Evolutionary conservation across 2,329 filamentous ascomycete species (phyloP), one percentile per base, ranked within the genome.

Genomic region (Verticillium nonalfalfae): DNA sequence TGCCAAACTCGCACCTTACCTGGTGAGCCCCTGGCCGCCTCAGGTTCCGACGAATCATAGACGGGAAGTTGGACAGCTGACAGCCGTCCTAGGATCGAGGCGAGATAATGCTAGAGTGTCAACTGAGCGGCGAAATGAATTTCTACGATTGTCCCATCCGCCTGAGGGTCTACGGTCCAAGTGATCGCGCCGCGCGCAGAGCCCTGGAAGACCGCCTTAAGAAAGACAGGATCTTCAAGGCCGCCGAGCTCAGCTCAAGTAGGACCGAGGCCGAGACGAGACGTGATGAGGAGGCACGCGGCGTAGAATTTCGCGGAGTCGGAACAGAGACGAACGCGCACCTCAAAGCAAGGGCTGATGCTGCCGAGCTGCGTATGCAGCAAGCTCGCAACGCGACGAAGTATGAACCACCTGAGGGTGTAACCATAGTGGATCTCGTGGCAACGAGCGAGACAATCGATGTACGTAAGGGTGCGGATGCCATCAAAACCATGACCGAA

Each of bases 401-500:
- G 35, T 36, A 36, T 36, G 35, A 36, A 36, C 35, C 35, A 9
- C 45, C n/a, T 18, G 45, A 52, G 45, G 18, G 4, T 2, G 33
- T 34, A 10, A 81, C 79, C 11, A 73, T 91, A 65, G 83, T 89
- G 36, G 81, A 89, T 26, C 81, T 95, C 7, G 76, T 92, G 15
- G 79, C 82, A 58, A 80, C 81, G 38, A 91, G 90, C 68, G 82
- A 90, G 67, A 79, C 81, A 3, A 85, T 93, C 67, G 86, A 90
- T 65, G 83, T 89, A 10, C 81, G 89, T 40, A 82, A 85, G 63
- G 83, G 85, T 54, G 83, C 81, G 15, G 82, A 88, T 69, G 83
- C 87, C 13, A 82, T 88, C 7, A 89, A 93, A 68, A 89, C 90
- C 1, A 81, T 87, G 67, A 84, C 86, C 40, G 91, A 96, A 74